Evolutionary conservation across 2,329 filamentous ascomycete genomes (phyloP).

Genomic region (Fusarium sarcochroum): DNA sequence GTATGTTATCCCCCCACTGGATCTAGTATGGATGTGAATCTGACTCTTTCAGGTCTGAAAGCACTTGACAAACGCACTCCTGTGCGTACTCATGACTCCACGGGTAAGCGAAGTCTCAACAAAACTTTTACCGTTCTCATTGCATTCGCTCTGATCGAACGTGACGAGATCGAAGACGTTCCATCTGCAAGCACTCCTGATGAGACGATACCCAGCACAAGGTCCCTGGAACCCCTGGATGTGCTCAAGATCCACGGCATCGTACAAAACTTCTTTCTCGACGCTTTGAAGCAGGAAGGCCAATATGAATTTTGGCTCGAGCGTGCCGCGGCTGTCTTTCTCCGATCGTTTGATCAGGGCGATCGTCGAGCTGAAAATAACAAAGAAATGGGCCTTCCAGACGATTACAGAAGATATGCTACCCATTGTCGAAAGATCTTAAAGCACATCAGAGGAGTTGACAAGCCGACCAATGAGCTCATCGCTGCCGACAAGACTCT

Average conservation of each 20-base stretch:
- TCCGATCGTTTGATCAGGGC: slow-evolving; percentile 42
- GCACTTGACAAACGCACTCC: slow-evolving; percentile 45
- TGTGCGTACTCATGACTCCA: slow-evolving; percentile 35
- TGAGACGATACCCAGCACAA: slow-evolving; percentile 14
- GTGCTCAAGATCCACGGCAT: slow-evolving; percentile 44
- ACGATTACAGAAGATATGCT: slow-evolving; percentile 45
- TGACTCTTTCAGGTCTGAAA: slow-evolving; percentile 30
- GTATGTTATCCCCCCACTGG: background rate
- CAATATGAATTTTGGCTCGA: slow-evolving; percentile 45
- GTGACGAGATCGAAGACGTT: slow-evolving; percentile 45
- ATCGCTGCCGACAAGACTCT: slow-evolving; percentile 25
- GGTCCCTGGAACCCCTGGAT: slow-evolving; percentile 37
- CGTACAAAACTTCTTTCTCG: slow-evolving; percentile 45
- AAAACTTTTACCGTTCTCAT: slow-evolving; percentile 47
- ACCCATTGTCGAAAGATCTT: slow-evolving; percentile 41
- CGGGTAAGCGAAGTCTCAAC: slow-evolving; percentile 44
- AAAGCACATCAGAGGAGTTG: slow-evolving; percentile 37
- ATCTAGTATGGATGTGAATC: background rate
- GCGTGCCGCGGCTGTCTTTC: slow-evolving; percentile 43
- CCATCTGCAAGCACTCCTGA: slow-evolving; percentile 32
- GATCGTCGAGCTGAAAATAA: slow-evolving; percentile 30
- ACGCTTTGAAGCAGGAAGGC: slow-evolving; percentile 35
- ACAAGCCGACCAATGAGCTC: slow-evolving; percentile 36
- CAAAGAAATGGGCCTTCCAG: slow-evolving; percentile 39
- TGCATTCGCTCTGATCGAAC: slow-evolving; percentile 45